Evolutionary conservation across 768 basidiomycete genomes (phyloP).

Genomic region (Trametes elegans): DNA sequence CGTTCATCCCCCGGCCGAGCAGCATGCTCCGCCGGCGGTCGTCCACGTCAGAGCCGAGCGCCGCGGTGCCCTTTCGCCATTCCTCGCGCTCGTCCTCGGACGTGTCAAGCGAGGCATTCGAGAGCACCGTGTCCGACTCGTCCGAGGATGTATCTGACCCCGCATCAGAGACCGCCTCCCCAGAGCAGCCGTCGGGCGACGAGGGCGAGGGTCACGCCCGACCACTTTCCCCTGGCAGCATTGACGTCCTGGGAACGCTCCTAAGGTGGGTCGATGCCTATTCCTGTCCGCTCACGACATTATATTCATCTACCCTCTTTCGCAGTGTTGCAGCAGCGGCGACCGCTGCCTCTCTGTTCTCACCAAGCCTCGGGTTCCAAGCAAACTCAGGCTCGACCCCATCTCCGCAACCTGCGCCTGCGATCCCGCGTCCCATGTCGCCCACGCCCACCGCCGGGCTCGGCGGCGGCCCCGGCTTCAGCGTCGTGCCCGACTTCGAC

Average conservation of each 20-base stretch:
- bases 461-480: slow-evolving; percentile 29
- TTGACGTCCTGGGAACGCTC: slow-evolving; percentile 80
- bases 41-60: slow-evolving; percentile 10
- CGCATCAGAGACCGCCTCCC: not conserved
- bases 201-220: slow-evolving; percentile 29
- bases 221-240: slow-evolving; percentile 65
- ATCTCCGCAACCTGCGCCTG: slow-evolving; percentile 15
- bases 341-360: slow-evolving; percentile 79
- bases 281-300: not conserved
- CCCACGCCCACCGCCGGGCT: slow-evolving; percentile 42
- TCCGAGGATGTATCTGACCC: slow-evolving; percentile 6
- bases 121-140: not conserved
- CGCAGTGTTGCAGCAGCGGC: slow-evolving; percentile 81
- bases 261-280: slow-evolving; percentile 53
- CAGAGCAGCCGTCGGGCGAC: slow-evolving; percentile 10
- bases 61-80: not conserved
- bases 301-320: not conserved
- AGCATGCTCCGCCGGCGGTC: slow-evolving; percentile 28
- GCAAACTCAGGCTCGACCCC: slow-evolving; percentile 14
- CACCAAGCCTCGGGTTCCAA: slow-evolving; percentile 46
- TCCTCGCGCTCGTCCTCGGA: not conserved
- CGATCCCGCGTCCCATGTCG: slow-evolving; percentile 35
- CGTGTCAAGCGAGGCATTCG: not conserved
- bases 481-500: slow-evolving; percentile 24
- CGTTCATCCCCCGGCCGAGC: slow-evolving; percentile 37